A percentile compares a stretch with the other conserved stretches of the same genome.
Conservation (phyloP, 2,329 filamentous ascomycete genomes). For the Gremmenia infestans region DNA sequence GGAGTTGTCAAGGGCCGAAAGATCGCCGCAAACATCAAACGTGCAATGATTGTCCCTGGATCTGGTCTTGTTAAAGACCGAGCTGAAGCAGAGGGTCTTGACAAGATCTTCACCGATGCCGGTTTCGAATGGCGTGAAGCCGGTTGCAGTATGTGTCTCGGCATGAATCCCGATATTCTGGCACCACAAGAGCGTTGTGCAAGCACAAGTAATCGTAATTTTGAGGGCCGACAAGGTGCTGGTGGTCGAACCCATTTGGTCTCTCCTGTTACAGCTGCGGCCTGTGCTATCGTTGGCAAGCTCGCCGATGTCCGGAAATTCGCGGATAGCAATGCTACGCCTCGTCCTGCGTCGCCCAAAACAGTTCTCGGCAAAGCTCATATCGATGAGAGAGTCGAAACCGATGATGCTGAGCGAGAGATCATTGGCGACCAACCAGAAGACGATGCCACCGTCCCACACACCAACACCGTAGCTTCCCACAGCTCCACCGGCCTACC, state of each 20-base stretch:
- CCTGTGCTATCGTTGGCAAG: constrained; percentile 83
- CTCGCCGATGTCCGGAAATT: constrained; percentile 87
- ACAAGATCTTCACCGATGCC: constrained; percentile 86
- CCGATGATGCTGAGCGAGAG: constrained; percentile 49
- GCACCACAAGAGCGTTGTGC: constrained; percentile 90
- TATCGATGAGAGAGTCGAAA: constrained; percentile 48
- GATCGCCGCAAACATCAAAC: constrained; percentile 82
- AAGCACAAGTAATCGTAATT: constrained; percentile 94
- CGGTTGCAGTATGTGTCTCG: constrained; percentile 97
- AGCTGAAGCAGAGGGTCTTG: constrained; percentile 85
- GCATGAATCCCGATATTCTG: constrained; percentile 98
- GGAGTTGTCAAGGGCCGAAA: constrained; percentile 82
- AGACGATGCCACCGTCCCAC: constrained; percentile 54
- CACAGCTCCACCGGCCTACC: constrained; percentile 62
- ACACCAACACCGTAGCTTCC: constrained; percentile 56
- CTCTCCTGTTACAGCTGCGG: constrained; percentile 95
- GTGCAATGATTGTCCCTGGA: constrained; percentile 93
- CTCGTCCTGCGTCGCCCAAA: constrained; percentile 22
- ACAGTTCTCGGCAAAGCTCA: constrained; percentile 37
- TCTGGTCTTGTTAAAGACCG: constrained; percentile 91
- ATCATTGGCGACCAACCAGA: constrained; percentile 53
- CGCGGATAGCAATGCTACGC: constrained; percentile 47
- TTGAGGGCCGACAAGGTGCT: constrained; percentile 92
- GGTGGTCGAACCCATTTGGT: constrained; percentile 89
- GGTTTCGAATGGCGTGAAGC: constrained; percentile 98